Base-by-base conservation (phyloP, 305 asterid species). In the Solanum aculeatissimum region DNA sequence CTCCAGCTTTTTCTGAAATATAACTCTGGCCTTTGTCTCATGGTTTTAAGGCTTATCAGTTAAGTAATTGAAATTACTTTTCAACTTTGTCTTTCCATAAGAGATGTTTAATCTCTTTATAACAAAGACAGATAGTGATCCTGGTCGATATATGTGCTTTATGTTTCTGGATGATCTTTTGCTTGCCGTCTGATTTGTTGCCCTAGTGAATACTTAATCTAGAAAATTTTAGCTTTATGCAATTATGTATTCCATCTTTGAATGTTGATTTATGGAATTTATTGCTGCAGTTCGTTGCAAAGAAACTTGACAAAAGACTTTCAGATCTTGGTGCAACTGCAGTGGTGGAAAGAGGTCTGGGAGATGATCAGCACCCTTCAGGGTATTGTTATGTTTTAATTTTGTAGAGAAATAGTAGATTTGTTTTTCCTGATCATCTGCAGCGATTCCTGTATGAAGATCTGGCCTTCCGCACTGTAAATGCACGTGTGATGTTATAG, bases 291-390 rank as follows among this genome's bases (percentile, higher is more conserved):
- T 94, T 92, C 94, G 99, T 88, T 49, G 98, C 99, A 63, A 95
- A 96, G 96, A 96, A 95, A 93, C 98, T 97, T 78, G 98, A 97
- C 87, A 95, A 91, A 85, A 92, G 98, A 79, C 92, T 97, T 62
- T 88, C 91, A 70, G 93, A 93, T 92, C 97, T 97, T 80, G 98
- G 97, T 89, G 97, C 94, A 11, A 82, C 43, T 9, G 85, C 96
- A 3, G 66, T 97, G 87, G 85, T 95, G 88, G 98, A 94, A 86
- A 94, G 91, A 91, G 98, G 99, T 63, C 91, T 95, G 82, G 99
- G 99, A 88, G 98, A 97, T 92, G 99, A 96, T 87, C 99, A 96
- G 89, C 97, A 95, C 84, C 93, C 96, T 83, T 92, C 98, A 82
- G 98, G 99, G 99, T 96, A 93, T 84, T 89, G 4, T 84, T 81